Conservation (phyloP, 192 early-diverging fungal species). For the Phycomyces blakesleeanus region DNA sequence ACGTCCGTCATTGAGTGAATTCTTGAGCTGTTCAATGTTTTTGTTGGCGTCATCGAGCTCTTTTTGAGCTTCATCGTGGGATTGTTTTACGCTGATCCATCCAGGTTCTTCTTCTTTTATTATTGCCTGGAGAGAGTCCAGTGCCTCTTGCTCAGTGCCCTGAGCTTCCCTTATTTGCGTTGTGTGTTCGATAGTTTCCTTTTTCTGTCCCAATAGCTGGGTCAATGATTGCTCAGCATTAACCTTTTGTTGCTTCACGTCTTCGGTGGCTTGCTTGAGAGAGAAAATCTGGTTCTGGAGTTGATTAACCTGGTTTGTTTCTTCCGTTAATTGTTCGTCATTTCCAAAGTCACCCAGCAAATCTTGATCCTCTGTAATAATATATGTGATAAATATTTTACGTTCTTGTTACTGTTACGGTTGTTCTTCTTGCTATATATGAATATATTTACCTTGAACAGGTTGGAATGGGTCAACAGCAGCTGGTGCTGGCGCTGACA, state of each 20-base stretch:
- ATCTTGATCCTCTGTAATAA: constrained; percentile 25
- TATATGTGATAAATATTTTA: background rate
- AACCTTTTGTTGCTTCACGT: constrained; percentile 50
- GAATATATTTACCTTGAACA: no score
- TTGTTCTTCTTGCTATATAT: background rate
- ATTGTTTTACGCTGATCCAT: constrained; percentile 41
- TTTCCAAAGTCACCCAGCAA: constrained; percentile 41
- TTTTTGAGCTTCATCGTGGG: constrained; percentile 48
- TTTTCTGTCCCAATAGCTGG: constrained; percentile 54
- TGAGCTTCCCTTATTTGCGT: constrained; percentile 53
- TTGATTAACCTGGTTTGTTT: constrained; percentile 60
- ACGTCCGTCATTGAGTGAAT: constrained; percentile 41
- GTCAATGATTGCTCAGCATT: constrained; percentile 58
- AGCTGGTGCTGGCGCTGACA: background rate
- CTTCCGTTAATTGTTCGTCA: constrained; percentile 45
- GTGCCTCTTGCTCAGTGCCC: constrained; percentile 54
- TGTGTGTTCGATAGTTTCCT: constrained; percentile 56
- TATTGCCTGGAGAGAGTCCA: constrained; percentile 50
- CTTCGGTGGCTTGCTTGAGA: constrained; percentile 47
- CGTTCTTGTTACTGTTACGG: no score
- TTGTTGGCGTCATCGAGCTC: constrained; percentile 39
- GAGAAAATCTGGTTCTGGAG: constrained; percentile 56
- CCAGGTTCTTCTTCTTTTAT: constrained; percentile 43
- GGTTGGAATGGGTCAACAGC: background rate
- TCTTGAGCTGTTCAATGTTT: constrained; percentile 47